Evolutionary conservation across 805 yeast species (phyloP).

Genomic region (Metschnikowia hibisci): DNA sequence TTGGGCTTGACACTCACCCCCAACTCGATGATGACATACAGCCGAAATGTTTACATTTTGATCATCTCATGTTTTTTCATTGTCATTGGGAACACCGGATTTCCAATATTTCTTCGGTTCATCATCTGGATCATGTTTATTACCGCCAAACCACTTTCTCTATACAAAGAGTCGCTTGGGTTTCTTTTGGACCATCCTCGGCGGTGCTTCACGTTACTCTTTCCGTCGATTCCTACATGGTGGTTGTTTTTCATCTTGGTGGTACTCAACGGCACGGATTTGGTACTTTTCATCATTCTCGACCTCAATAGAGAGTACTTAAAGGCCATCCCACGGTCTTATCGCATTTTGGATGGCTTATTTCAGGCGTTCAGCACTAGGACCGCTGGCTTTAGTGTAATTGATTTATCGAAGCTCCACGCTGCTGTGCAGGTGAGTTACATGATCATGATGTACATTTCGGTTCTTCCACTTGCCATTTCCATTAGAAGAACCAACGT

Average conservation of each 20-base stretch:
- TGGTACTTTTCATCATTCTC: constrained; percentile 72
- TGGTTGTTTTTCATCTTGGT: constrained; percentile 80
- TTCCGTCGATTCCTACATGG: constrained; percentile 94
- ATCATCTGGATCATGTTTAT: constrained; percentile 77
- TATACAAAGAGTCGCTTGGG: constrained; percentile 69
- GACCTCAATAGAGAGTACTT: constrained; percentile 56
- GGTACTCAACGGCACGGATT: constrained; percentile 69
- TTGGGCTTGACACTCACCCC: constrained; percentile 81
- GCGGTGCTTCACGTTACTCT: constrained; percentile 88
- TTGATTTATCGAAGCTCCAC: constrained; percentile 65
- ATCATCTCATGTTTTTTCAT: constrained; percentile 65
- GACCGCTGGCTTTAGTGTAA: constrained; percentile 85
- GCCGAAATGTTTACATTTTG: constrained; percentile 59
- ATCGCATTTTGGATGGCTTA: constrained; percentile 73
- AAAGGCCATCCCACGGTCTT: constrained; percentile 57
- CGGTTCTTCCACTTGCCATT: constrained; percentile 93
- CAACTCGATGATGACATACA: constrained; percentile 70
- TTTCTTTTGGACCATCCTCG: constrained; percentile 94
- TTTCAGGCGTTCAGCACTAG: constrained; percentile 91
- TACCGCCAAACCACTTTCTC: constrained; percentile 60
- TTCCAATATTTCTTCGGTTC: constrained; percentile 78
- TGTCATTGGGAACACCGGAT: constrained; percentile 91
- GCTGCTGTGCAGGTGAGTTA: constrained; percentile 93
- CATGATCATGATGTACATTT: constrained; percentile 96
- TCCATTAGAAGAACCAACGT: constrained; percentile 96